These are phyloP conservation scores for Macrophomina phaseolina DNA, from an alignment of 2,329 filamentous ascomycete species.

Conservation along the genomic window DNA sequence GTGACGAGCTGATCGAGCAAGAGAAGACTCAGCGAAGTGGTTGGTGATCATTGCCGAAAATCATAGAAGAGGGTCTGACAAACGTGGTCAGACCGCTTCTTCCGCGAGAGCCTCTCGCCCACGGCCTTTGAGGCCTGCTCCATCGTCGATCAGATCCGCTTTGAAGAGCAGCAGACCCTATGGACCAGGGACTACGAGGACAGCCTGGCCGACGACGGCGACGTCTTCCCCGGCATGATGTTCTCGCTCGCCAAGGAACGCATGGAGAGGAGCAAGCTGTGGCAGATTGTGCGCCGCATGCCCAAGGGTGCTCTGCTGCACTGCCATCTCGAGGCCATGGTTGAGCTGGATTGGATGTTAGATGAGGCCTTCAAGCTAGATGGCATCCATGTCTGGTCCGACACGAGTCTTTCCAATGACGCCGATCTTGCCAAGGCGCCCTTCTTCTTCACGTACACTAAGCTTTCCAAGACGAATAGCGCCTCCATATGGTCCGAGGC, in stretches of 20 bases:
- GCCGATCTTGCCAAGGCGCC: conserved; percentile 60
- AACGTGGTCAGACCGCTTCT: conserved; percentile 64
- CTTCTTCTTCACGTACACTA: conserved; percentile 63
- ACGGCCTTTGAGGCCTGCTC: conserved; percentile 77
- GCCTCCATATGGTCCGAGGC: conserved; percentile 68
- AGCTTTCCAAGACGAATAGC: conserved; percentile 40
- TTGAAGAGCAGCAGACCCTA: conserved; percentile 74
- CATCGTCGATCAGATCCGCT: conserved; percentile 80
- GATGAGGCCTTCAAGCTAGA: conserved; percentile 72
- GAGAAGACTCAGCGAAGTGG: conserved; percentile 85
- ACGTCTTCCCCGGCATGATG: conserved; percentile 89
- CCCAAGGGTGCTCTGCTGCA: conserved; percentile 88
- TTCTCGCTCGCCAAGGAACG: conserved; percentile 83
- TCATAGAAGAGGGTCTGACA: conserved; percentile 35
- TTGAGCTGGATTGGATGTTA: conserved; percentile 82
- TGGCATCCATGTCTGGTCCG: conserved; percentile 73
- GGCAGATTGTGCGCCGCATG: conserved; percentile 83
- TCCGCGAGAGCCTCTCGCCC: conserved; percentile 76
- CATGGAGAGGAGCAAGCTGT: conserved; percentile 84
- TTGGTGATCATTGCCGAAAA: conserved; percentile 46
- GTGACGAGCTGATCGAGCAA: conserved; percentile 75
- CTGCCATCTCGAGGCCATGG: conserved; percentile 89
- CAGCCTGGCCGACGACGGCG: conserved; percentile 66
- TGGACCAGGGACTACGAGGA: conserved; percentile 81
- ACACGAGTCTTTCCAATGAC: conserved; percentile 61